A percentile compares a stretch with the other conserved stretches of the same genome.
phyloP scores from a whole-genome alignment of 495 filamentous ascomycete species.

The Paragyromitra xinjiangensis region DNA sequence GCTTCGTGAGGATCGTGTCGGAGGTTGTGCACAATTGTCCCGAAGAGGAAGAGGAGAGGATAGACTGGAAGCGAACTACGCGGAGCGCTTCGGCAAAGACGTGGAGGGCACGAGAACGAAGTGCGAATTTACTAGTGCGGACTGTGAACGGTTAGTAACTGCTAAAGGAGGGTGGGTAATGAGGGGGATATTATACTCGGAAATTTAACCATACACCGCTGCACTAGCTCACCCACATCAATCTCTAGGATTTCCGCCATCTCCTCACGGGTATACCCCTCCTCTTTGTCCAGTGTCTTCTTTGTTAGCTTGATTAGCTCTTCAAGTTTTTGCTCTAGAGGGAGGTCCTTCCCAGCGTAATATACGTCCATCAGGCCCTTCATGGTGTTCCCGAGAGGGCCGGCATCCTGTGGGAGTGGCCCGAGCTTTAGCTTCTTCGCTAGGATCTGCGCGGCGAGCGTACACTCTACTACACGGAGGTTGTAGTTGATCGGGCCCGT shows the following conservation, averaged over 20 bases:
- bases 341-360: slow-evolving; percentile 69
- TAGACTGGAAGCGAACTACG: slow-evolving; percentile 79
- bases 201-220: slow-evolving; percentile 80
- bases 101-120: slow-evolving; percentile 85
- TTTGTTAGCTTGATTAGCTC: slow-evolving; percentile 72
- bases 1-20: slow-evolving; percentile 69
- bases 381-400: slow-evolving; percentile 83
- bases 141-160: slow-evolving; percentile 60
- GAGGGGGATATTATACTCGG: slow-evolving; percentile 59
- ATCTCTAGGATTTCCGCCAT: slow-evolving; percentile 78
- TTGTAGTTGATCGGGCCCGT: slow-evolving; percentile 95
- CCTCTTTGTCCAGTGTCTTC: slow-evolving; percentile 71
- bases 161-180: background rate
- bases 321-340: slow-evolving; percentile 63
- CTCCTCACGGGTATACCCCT: slow-evolving; percentile 89
- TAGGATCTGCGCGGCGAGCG: slow-evolving; percentile 81
- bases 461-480: slow-evolving; percentile 93
- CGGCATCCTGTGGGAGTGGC: slow-evolving; percentile 76
- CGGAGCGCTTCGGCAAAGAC: slow-evolving; percentile 89
- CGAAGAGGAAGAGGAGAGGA: slow-evolving; percentile 62
- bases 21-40: slow-evolving; percentile 54
- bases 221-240: slow-evolving; percentile 73
- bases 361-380: slow-evolving; percentile 85
- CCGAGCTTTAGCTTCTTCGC: slow-evolving; percentile 69
- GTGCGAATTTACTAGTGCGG: slow-evolving; percentile 84